Percentiles rank a stretch among this genome's conserved stretches.
phyloP scores from a whole-genome alignment of 176 grass and related monocot species.

The Olyra latifolia region DNA sequence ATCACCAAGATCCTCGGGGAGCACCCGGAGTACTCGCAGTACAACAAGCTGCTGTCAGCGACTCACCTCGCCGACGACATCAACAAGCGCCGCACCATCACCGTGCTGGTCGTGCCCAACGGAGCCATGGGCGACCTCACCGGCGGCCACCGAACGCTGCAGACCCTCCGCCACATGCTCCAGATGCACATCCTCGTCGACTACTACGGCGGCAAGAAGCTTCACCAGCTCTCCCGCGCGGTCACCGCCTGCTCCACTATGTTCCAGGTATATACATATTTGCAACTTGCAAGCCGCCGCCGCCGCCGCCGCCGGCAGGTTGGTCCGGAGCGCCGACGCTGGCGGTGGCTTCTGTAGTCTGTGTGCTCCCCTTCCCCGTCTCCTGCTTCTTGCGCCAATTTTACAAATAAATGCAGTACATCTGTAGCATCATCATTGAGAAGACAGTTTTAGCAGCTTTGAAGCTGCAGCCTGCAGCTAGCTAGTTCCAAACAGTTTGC shows the following conservation, averaged over 20 bases:
- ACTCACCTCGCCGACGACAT: conserved; percentile 79
- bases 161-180: conserved; percentile 77
- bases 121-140: conserved; percentile 59
- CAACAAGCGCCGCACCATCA: conserved; percentile 91
- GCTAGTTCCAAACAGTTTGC: neutral
- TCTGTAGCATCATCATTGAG: neutral
- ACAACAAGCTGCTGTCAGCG: conserved; percentile 76
- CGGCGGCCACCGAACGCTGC: conserved; percentile 50
- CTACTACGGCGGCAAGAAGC: conserved; percentile 96
- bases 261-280: conserved; percentile 52
- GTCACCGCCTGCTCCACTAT: conserved; percentile 69
- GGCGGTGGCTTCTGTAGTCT: no score
- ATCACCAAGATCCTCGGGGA: conserved; percentile 83
- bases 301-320: neutral
- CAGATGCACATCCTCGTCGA: conserved; percentile 87
- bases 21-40: conserved; percentile 80
- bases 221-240: conserved; percentile 71
- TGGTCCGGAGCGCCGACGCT: no score
- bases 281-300: neutral
- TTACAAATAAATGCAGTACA: neutral
- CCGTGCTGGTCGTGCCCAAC: conserved; percentile 75
- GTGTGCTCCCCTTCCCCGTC: no score
- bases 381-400: no score
- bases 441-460: neutral
- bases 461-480: neutral